phyloP scores from a whole-genome alignment of 495 filamentous ascomycete species.

The Aspergillus conjunctus region DNA sequence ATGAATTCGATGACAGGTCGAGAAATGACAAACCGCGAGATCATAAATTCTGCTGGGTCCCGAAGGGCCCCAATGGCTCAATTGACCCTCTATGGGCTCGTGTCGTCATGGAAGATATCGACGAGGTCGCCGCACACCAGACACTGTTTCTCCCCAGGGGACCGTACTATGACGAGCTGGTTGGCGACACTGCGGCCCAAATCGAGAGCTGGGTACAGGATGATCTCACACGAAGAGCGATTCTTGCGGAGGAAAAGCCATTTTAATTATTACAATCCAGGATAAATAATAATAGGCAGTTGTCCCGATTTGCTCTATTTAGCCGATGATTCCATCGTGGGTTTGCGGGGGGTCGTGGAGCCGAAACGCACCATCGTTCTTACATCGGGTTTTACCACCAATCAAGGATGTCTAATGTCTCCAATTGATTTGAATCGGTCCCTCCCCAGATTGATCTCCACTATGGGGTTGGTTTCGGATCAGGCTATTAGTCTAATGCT shows the following conservation, averaged over 20 bases:
- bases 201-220: constrained; percentile 10
- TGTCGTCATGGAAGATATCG: constrained; percentile 77
- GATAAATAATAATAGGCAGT: not conserved
- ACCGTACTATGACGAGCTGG: constrained; percentile 69
- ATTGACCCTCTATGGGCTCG: constrained; percentile 70
- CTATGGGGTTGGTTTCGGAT: constrained; percentile 3
- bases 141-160: constrained; percentile 71
- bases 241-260: constrained; percentile 1
- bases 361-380: constrained; percentile 4
- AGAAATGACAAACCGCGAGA: constrained; percentile 21
- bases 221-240: constrained; percentile 13
- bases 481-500: not conserved
- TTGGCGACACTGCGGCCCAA: constrained; percentile 59
- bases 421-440: not conserved
- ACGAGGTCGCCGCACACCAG: constrained; percentile 85
- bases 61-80: constrained; percentile 16
- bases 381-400: constrained; percentile 16
- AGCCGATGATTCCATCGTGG: constrained; percentile 3
- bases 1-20: not conserved
- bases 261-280: not conserved
- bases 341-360: not conserved
- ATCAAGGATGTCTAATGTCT: constrained; percentile 1
- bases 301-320: constrained; percentile 11
- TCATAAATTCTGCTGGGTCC: constrained; percentile 53
- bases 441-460: constrained; percentile 4